Conservation (phyloP, 192 early-diverging fungal species). For the Coemansia sp. region DNA sequence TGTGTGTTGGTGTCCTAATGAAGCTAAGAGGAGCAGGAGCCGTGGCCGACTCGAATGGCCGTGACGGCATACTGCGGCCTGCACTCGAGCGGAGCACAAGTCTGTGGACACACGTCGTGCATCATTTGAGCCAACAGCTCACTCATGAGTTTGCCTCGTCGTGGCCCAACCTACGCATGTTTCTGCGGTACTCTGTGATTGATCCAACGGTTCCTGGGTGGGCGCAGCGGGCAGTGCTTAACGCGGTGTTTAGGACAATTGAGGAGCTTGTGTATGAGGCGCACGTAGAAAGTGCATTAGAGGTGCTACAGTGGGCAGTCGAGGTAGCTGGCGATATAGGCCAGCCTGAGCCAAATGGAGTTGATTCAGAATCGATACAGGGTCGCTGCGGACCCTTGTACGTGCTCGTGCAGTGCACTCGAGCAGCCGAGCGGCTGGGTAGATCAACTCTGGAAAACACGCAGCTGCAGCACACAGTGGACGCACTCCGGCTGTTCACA, state of each 20-base stretch:
- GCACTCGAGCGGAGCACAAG: constrained; percentile 24
- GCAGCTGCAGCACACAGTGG: constrained; percentile 1
- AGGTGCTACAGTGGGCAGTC: constrained; percentile 23
- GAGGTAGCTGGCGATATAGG: constrained; percentile 5
- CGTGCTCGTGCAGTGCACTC: constrained; percentile 12
- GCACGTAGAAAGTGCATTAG: background rate
- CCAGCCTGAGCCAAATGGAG: constrained; percentile 3
- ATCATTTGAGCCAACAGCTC: constrained; percentile 2
- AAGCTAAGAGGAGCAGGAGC: constrained; percentile 20
- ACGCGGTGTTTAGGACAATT: constrained; percentile 10
- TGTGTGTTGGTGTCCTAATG: constrained; percentile 14
- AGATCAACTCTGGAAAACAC: background rate
- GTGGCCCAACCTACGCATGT: constrained; percentile 9
- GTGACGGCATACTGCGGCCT: constrained; percentile 20
- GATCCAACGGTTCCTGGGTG: constrained; percentile 34
- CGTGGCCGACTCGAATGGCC: background rate
- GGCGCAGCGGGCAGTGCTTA: constrained; percentile 20
- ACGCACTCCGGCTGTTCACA: constrained; percentile 12
- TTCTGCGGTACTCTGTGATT: constrained; percentile 15
- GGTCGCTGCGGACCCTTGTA: constrained; percentile 14
- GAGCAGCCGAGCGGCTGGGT: background rate
- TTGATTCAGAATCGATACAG: background rate
- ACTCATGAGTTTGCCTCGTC: background rate
- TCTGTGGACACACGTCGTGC: constrained; percentile 13
- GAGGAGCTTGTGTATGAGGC: constrained; percentile 12